A percentile compares a stretch with the other conserved stretches of the same genome.
phyloP scores from a whole-genome alignment of 2,329 filamentous ascomycete species.

The Pseudodiploospora longispora region DNA sequence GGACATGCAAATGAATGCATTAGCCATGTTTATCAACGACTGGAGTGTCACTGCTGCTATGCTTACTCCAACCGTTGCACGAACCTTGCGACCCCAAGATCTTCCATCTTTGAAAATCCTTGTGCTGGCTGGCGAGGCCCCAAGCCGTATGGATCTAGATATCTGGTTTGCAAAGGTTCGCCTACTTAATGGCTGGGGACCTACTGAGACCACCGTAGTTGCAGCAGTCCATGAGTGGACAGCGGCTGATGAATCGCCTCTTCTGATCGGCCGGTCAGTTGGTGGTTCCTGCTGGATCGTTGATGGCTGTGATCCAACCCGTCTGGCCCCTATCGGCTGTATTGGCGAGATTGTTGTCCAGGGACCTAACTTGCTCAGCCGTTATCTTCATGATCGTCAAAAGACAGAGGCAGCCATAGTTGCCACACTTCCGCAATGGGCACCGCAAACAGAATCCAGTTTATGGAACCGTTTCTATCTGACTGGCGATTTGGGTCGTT shows the following conservation, averaged over 20 bases:
- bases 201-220: conserved; percentile 10
- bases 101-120: conserved; percentile 8
- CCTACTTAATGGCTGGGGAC: conserved; percentile 13
- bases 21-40: conserved; percentile 33
- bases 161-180: conserved; percentile 6
- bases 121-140: conserved; percentile 10
- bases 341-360: conserved; percentile 21
- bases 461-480: conserved; percentile 32
- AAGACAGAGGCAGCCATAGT: conserved; percentile 15
- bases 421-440: conserved; percentile 16
- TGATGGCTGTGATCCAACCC: neutral
- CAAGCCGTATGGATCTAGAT: conserved; percentile 1
- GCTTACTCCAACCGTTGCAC: conserved; percentile 10
- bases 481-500: conserved; percentile 38
- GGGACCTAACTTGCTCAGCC: conserved; percentile 14
- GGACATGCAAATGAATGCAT: conserved; percentile 38
- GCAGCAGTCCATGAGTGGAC: conserved; percentile 2
- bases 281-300: conserved; percentile 5
- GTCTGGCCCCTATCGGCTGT: conserved; percentile 11
- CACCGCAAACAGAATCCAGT: conserved; percentile 28
- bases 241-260: neutral
- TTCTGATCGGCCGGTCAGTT: conserved; percentile 1
- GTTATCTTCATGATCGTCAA: conserved; percentile 15
- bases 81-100: conserved; percentile 6
- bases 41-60: conserved; percentile 11